These are phyloP conservation scores for Mycena crocata DNA, from an alignment of 768 basidiomycete species.

Conservation along the genomic window DNA sequence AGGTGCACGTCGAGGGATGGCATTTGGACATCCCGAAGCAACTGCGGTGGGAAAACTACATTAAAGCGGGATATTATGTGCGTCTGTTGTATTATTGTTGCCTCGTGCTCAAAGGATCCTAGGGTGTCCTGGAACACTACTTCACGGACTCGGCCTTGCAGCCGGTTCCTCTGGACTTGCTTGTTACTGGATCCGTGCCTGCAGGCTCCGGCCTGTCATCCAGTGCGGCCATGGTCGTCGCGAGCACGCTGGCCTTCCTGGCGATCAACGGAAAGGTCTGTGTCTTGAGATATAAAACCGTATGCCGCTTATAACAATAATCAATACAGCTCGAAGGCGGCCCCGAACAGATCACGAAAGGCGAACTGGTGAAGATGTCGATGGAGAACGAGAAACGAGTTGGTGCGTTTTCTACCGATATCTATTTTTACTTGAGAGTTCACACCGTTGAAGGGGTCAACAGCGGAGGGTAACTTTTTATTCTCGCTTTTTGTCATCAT, in stretches of 20 bases:
- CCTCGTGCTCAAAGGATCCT: background rate
- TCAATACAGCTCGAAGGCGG: constrained; percentile 38
- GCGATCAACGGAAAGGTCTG: constrained; percentile 78
- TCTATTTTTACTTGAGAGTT: background rate
- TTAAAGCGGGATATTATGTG: constrained; percentile 89
- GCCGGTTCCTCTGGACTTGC: constrained; percentile 75
- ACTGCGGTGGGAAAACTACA: constrained; percentile 87
- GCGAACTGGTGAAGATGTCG: constrained; percentile 80
- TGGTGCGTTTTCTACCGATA: constrained; percentile 43
- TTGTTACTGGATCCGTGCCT: constrained; percentile 87
- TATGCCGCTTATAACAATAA: background rate
- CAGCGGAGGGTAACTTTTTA: constrained; percentile 72
- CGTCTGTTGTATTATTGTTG: constrained; percentile 39
- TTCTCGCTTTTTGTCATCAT: background rate
- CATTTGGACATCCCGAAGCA: constrained; percentile 78
- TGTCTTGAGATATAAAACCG: constrained; percentile 17
- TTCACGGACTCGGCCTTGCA: constrained; percentile 50
- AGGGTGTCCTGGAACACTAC: constrained; percentile 78
- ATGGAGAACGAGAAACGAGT: constrained; percentile 90
- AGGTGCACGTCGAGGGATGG: constrained; percentile 67
- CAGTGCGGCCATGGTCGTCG: constrained; percentile 92
- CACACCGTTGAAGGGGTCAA: constrained; percentile 61
- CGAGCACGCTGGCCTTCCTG: constrained; percentile 84
- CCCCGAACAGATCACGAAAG: constrained; percentile 61
- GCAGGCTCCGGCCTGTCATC: constrained; percentile 90